phyloP scores from a whole-genome alignment of 2,329 filamentous ascomycete species.

The Colletotrichum theobromicola region DNA sequence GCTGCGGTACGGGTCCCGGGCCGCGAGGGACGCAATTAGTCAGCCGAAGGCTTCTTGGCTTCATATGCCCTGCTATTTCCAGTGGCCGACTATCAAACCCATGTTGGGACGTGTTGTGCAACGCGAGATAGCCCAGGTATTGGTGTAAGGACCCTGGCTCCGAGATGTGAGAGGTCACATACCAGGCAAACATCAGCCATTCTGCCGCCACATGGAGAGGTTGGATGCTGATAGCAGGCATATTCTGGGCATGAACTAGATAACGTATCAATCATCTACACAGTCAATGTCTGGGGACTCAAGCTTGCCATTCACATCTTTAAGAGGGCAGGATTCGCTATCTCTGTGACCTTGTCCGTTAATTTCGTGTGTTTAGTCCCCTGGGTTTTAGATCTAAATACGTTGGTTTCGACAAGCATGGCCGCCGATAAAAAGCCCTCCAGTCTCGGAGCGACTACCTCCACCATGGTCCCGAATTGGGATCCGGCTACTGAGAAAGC shows the following conservation, averaged over 20 bases:
- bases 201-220: neutral
- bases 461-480: neutral
- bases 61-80: neutral
- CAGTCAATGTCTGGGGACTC: accelerated
- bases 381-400: neutral
- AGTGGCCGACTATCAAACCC: neutral
- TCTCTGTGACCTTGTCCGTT: neutral
- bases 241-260: neutral
- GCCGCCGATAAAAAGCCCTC: accelerated
- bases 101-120: neutral
- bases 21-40: neutral
- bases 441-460: neutral
- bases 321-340: neutral
- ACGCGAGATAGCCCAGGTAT: neutral
- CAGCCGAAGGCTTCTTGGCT: neutral
- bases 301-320: neutral
- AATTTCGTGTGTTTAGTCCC: neutral
- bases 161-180: neutral
- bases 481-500: conserved; percentile 18
- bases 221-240: neutral
- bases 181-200: neutral
- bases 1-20: neutral
- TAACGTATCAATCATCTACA: neutral
- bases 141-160: neutral
- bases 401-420: neutral